Percentiles rank a stretch among this genome's conserved stretches.
These are phyloP conservation scores for Gautieria morchelliformis DNA, from an alignment of 768 basidiomycete species.

Conservation along the genomic window DNA sequence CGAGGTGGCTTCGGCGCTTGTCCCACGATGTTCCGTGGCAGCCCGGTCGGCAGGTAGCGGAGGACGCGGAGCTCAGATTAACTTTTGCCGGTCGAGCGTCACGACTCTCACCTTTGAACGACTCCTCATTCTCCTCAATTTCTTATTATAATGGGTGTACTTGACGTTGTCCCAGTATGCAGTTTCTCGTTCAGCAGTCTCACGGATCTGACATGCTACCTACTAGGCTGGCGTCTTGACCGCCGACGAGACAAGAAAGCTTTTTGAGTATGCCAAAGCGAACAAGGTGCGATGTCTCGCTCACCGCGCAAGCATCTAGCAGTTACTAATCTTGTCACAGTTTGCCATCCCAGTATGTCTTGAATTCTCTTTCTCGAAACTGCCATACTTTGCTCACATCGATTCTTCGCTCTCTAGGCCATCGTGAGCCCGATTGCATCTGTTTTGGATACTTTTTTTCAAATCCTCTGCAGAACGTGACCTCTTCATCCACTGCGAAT, in stretches of 20 bases:
- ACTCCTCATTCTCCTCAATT: neutral
- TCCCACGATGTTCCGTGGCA: no score
- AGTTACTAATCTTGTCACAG: conserved; percentile 24
- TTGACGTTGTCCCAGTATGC: conserved; percentile 78
- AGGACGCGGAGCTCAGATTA: no score
- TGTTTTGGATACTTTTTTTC: conserved; percentile 8
- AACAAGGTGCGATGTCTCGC: conserved; percentile 49
- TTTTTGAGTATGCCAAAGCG: conserved; percentile 90
- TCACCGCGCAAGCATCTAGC: neutral
- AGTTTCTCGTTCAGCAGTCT: neutral
- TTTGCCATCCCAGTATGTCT: conserved; percentile 77
- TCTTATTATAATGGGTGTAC: conserved; percentile 52
- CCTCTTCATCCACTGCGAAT: conserved; percentile 91
- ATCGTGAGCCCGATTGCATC: conserved; percentile 46
- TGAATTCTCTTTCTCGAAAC: neutral
- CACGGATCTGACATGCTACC: conserved; percentile 1
- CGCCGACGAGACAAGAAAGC: conserved; percentile 87
- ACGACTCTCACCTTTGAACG: no score
- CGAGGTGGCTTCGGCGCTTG: no score
- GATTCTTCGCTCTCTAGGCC: conserved; percentile 34
- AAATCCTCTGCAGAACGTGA: conserved; percentile 62
- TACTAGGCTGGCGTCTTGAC: conserved; percentile 86
- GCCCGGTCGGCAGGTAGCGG: no score
- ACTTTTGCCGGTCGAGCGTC: no score
- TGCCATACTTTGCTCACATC: neutral